Percentiles rank a stretch among this genome's conserved stretches.
phyloP scores from a whole-genome alignment of 768 basidiomycete species.

The Boletellus ananiceps region DNA sequence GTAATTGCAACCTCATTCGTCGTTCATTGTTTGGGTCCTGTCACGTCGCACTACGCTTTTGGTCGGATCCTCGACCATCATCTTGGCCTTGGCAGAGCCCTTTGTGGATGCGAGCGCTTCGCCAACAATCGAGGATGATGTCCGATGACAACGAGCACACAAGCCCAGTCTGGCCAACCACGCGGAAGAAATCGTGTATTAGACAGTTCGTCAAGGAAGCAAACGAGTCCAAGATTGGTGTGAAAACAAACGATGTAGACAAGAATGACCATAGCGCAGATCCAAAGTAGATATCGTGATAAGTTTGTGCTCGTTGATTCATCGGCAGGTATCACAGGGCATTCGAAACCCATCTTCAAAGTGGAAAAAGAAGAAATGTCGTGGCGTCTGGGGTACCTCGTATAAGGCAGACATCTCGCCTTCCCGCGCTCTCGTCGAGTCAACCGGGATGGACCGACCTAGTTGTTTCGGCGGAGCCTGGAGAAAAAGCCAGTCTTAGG shows the following conservation, averaged over 20 bases:
- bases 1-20: no score
- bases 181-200: conserved; percentile 6
- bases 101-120: no score
- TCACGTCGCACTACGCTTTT: no score
- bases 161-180: no score
- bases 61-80: no score
- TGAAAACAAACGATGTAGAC: not conserved
- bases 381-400: not conserved
- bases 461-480: conserved; percentile 37
- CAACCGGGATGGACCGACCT: not conserved
- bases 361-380: not conserved
- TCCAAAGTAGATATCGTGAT: conserved; percentile 8
- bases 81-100: no score
- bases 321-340: not conserved
- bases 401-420: not conserved
- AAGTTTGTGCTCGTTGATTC: conserved; percentile 5
- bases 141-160: no score
- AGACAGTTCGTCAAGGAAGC: conserved; percentile 2
- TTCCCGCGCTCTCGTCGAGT: not conserved
- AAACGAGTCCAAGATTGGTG: not conserved
- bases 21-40: no score
- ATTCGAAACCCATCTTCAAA: not conserved
- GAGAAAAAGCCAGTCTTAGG: conserved; percentile 30
- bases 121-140: no score
- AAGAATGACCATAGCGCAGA: not conserved